phyloP scores from a whole-genome alignment of 1,284 basidiomycete species.

The Grifola frondosa region DNA sequence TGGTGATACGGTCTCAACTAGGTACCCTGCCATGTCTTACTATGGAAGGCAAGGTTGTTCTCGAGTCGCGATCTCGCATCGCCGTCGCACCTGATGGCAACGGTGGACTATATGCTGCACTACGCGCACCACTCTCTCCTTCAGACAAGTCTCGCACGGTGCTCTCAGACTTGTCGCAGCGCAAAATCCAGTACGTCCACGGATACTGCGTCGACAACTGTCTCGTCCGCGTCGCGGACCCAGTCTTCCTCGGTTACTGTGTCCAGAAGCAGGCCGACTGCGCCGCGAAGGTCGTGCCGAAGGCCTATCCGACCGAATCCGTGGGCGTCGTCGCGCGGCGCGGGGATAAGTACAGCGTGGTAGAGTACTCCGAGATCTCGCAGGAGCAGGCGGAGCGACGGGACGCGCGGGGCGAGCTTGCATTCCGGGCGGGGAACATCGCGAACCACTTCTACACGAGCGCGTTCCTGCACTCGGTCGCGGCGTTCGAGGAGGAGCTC shows the following conservation, averaged over 20 bases:
- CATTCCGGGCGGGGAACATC: conserved; percentile 96
- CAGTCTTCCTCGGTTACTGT: conserved; percentile 93
- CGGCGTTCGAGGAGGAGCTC: conserved; percentile 85
- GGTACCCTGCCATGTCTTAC: conserved; percentile 95
- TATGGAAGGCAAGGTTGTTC: conserved; percentile 91
- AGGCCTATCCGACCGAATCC: conserved; percentile 82
- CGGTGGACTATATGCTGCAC: conserved; percentile 94
- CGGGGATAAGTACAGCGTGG: conserved; percentile 84
- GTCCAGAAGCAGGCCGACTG: conserved; percentile 85
- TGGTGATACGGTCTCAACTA: conserved; percentile 34
- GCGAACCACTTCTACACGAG: conserved; percentile 98
- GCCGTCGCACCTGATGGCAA: conserved; percentile 98
- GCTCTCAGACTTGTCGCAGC: conserved; percentile 77
- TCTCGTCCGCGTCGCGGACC: conserved; percentile 96
- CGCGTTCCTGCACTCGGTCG: conserved; percentile 78
- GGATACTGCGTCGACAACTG: conserved; percentile 99
- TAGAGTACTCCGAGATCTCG: conserved; percentile 98
- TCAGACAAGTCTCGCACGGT: conserved; percentile 68
- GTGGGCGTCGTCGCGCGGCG: conserved; percentile 93
- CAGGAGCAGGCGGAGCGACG: conserved; percentile 80
- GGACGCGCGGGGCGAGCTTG: conserved; percentile 72
- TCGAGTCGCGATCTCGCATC: conserved; percentile 76
- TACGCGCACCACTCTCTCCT: conserved; percentile 74
- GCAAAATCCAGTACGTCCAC: conserved; percentile 88
- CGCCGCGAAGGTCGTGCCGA: conserved; percentile 96